Percentiles rank a stretch among this genome's conserved stretches.
Evolutionary conservation across 768 basidiomycete genomes (phyloP).

Genomic region (Pulveroboletus sp.): DNA sequence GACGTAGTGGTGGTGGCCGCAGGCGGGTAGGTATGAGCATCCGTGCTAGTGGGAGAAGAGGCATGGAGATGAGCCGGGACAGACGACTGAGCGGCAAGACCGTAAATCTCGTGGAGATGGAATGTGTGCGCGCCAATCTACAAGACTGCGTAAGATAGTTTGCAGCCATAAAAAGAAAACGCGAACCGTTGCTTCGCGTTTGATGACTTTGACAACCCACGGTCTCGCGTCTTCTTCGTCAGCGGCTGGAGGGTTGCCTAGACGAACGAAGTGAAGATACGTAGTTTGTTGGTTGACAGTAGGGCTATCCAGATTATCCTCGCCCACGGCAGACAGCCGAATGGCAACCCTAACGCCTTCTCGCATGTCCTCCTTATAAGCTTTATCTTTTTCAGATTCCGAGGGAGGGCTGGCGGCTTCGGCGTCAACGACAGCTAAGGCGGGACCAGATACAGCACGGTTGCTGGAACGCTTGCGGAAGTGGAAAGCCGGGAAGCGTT

Average conservation of each 20-base stretch:
- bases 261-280: constrained; percentile 78
- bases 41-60: constrained; percentile 35
- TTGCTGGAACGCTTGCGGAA: constrained; percentile 57
- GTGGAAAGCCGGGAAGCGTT: constrained; percentile 63
- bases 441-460: constrained; percentile 65
- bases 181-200: constrained; percentile 79
- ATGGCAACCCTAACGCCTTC: constrained; percentile 78
- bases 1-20: constrained; percentile 20
- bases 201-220: constrained; percentile 91
- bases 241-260: constrained; percentile 44
- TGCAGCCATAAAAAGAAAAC: neutral
- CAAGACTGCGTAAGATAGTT: neutral
- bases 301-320: constrained; percentile 61
- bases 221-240: constrained; percentile 61
- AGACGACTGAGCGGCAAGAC: constrained; percentile 62
- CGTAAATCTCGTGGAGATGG: constrained; percentile 93
- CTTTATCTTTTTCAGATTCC: constrained; percentile 39
- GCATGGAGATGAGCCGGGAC: constrained; percentile 33
- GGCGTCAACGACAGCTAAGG: constrained; percentile 73
- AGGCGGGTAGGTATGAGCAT: constrained; percentile 48
- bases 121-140: constrained; percentile 94
- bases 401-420: constrained; percentile 38
- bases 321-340: constrained; percentile 76
- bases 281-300: constrained; percentile 84
- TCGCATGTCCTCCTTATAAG: constrained; percentile 44